Conservation (phyloP, 2,329 filamentous ascomycete species). For the Raffaelea arxii region DNA sequence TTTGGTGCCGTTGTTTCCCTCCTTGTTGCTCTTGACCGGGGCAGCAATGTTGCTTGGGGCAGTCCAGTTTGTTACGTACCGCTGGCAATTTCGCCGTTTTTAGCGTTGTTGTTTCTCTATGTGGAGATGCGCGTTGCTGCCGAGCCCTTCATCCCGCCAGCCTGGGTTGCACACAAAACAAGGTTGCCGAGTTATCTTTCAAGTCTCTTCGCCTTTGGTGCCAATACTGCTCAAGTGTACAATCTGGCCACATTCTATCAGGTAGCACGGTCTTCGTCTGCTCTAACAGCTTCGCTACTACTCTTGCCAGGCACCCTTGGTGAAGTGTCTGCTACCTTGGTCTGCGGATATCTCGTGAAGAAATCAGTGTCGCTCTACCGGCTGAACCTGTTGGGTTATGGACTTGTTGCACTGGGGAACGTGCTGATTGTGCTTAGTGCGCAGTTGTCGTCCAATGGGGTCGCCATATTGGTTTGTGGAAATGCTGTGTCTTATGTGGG, state of each 20-base stretch:
- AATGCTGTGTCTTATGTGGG: too few relatives aligned
- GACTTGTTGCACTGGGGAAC: too few relatives aligned
- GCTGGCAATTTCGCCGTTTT: background rate
- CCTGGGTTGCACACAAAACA: background rate
- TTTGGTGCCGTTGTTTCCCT: background rate
- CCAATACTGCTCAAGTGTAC: background rate
- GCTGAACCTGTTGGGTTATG: background rate
- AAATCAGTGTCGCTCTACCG: background rate
- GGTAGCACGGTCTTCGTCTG: background rate
- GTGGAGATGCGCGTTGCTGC: background rate
- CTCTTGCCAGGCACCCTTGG: background rate
- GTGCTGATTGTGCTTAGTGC: too few relatives aligned
- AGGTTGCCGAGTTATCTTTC: background rate
- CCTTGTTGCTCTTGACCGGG: slow-evolving; percentile 1
- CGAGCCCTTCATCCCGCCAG: slow-evolving; percentile 1
- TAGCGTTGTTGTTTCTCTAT: background rate
- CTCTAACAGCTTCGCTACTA: background rate
- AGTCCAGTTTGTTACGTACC: background rate
- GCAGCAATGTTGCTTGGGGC: background rate
- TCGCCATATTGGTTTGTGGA: too few relatives aligned
- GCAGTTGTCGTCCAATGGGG: too few relatives aligned
- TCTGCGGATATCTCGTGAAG: background rate
- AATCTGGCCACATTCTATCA: slow-evolving; percentile 1
- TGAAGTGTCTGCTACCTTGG: background rate
- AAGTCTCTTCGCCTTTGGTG: background rate